Conservation (phyloP, 805 yeast genomes). For the Metschnikowia continentalis region DNA sequence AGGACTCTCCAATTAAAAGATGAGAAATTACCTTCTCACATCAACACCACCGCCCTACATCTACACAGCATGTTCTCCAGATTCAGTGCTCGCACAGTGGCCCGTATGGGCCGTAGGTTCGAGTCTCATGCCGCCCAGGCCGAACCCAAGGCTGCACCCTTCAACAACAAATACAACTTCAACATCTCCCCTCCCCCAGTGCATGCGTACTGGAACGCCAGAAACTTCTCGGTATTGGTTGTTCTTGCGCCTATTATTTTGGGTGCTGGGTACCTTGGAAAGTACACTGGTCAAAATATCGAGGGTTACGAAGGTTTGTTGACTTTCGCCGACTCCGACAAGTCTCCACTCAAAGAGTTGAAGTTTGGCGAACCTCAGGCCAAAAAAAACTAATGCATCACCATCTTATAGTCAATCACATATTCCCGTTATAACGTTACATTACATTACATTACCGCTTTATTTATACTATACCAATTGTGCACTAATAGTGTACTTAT, state of each 20-base stretch:
- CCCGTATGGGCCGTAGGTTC: slow-evolving; percentile 26
- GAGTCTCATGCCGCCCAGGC: slow-evolving; percentile 23
- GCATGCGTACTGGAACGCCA: slow-evolving; percentile 42
- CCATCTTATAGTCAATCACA: not conserved
- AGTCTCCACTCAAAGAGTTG: slow-evolving; percentile 36
- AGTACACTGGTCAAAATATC: slow-evolving; percentile 25
- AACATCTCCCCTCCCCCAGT: slow-evolving; percentile 43
- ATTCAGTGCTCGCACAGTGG: slow-evolving; percentile 19
- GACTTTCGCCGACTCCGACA: slow-evolving; percentile 34
- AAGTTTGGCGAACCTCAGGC: slow-evolving; percentile 38
- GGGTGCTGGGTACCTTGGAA: slow-evolving; percentile 32
- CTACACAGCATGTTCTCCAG: slow-evolving; percentile 26
- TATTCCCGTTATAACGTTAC: not conserved
- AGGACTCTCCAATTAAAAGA: slow-evolving; percentile 12
- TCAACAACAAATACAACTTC: slow-evolving; percentile 41
- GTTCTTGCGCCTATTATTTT: slow-evolving; percentile 37
- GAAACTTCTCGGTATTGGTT: slow-evolving; percentile 33
- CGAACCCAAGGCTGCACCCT: slow-evolving; percentile 23
- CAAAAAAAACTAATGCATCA: slow-evolving; percentile 8
- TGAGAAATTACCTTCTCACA: slow-evolving; percentile 10
- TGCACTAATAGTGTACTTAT: no score
- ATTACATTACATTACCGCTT: no score
- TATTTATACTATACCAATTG: no score
- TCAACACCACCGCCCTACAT: not conserved
- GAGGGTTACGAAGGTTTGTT: slow-evolving; percentile 31